These are phyloP conservation scores for Aphanomyces cochlioides DNA, from an alignment of 352 stramenopile species.

Conservation along the genomic window DNA sequence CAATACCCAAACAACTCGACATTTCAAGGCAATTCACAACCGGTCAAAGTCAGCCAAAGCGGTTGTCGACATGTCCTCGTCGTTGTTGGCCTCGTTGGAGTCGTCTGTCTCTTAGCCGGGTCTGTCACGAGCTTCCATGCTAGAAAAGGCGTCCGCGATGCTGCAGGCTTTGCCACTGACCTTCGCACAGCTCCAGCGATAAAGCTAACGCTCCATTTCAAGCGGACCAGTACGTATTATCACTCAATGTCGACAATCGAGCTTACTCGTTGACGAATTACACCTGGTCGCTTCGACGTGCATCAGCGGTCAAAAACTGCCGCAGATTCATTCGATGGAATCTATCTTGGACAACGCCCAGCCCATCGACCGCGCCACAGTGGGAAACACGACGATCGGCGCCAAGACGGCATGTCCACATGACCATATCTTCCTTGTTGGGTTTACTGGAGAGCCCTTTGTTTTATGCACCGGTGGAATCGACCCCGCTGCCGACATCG, in stretches of 20 bases:
- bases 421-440: slow-evolving; percentile 35
- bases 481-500: too few species aligned
- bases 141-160: not conserved
- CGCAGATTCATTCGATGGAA: not conserved
- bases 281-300: not conserved
- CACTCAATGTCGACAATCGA: not conserved
- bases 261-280: not conserved
- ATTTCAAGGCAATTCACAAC: too few species aligned
- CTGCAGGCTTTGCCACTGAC: not conserved
- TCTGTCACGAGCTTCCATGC: not conserved
- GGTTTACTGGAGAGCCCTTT: slow-evolving; percentile 37
- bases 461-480: slow-evolving; percentile 34
- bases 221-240: slow-evolving; percentile 6
- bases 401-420: not conserved
- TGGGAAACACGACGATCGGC: not conserved
- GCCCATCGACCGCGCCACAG: not conserved
- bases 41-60: too few species aligned
- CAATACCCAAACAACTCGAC: too few species aligned
- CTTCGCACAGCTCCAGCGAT: not conserved
- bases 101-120: not conserved
- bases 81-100: too few species aligned
- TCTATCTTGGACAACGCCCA: not conserved
- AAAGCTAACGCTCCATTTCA: slow-evolving; percentile 1
- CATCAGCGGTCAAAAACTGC: not conserved
- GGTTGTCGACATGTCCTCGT: too few species aligned